phyloP scores from a whole-genome alignment of 148 eudicot genomes.

The Arctostaphylos glauca region DNA sequence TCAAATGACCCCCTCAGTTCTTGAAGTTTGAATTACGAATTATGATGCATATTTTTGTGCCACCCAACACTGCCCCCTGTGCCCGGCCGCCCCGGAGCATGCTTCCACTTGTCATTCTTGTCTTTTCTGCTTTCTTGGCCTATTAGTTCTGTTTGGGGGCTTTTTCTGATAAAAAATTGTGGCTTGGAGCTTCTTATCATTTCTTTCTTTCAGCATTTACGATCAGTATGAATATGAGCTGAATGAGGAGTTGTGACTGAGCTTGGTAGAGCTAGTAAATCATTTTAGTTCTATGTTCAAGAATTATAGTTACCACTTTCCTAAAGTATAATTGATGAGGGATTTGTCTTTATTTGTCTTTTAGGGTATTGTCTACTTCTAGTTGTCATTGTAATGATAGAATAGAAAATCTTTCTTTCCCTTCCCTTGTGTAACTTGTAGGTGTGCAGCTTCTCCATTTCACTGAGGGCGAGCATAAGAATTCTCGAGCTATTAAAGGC shows the following conservation, averaged over 20 bases:
- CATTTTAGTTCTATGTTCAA: not conserved
- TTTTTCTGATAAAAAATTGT: not conserved
- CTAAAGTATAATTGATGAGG: not conserved
- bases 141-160: not conserved
- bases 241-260: not conserved
- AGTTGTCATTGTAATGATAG: not conserved
- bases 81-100: not conserved
- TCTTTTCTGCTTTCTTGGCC: not conserved
- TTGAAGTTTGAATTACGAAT: not conserved
- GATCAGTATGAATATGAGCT: not conserved
- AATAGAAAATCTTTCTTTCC: not conserved
- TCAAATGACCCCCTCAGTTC: not conserved
- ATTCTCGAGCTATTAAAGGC: constrained; percentile 80
- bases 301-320: not conserved
- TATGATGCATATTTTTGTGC: not conserved
- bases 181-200: not conserved
- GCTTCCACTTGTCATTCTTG: not conserved
- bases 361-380: not conserved
- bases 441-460: constrained; percentile 41
- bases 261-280: not conserved
- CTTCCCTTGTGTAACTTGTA: constrained; percentile 21
- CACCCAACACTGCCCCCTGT: not conserved
- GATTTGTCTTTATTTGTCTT: not conserved
- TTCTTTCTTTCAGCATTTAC: not conserved
- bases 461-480: constrained; percentile 51